Conservation (phyloP, 1,139 yeast genomes). For the Candida sp. region DNA sequence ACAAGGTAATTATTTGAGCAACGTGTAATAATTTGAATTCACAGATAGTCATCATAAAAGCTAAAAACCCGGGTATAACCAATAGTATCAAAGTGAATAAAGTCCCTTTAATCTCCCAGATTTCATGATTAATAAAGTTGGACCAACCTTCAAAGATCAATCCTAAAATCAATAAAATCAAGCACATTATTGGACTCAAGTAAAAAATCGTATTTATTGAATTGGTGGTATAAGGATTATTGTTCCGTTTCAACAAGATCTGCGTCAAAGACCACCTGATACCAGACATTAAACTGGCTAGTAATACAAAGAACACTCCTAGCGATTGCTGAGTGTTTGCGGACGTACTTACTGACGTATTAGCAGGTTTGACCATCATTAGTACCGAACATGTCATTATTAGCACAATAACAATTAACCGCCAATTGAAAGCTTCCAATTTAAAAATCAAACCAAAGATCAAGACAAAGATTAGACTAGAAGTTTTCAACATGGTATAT, state of each 20-base stretch:
- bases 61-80: constrained; percentile 79
- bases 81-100: constrained; percentile 54
- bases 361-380: constrained; percentile 64
- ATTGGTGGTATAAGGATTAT: constrained; percentile 57
- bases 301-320: constrained; percentile 72
- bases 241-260: constrained; percentile 51
- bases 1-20: constrained; percentile 81
- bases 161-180: constrained; percentile 59
- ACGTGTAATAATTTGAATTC: constrained; percentile 82
- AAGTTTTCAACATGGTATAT: constrained; percentile 91
- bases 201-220: constrained; percentile 84
- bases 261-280: constrained; percentile 96
- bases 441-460: constrained; percentile 79
- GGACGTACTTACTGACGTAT: constrained; percentile 2
- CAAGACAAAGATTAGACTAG: constrained; percentile 82
- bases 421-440: constrained; percentile 68
- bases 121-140: constrained; percentile 46
- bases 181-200: constrained; percentile 80
- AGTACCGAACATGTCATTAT: constrained; percentile 81
- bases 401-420: constrained; percentile 62
- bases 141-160: constrained; percentile 61
- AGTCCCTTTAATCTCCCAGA: constrained; percentile 63
- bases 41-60: constrained; percentile 86
- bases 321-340: constrained; percentile 15
- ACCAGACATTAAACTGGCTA: constrained; percentile 83